Evolutionary conservation across 352 stramenopile genomes (phyloP).

Genomic region (Globisporangium apiculatum): DNA sequence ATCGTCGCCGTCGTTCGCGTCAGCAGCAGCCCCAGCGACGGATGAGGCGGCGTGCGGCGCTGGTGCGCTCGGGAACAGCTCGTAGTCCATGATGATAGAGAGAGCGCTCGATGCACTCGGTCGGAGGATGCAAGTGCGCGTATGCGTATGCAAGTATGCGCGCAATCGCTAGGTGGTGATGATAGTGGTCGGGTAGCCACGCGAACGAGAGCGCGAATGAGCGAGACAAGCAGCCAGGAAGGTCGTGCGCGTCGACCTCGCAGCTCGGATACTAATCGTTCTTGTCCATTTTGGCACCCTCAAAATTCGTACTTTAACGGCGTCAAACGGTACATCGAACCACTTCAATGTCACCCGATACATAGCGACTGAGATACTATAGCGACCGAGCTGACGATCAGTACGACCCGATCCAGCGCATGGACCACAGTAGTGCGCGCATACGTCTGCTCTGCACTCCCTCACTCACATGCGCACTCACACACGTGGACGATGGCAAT

Average conservation of each 20-base stretch:
- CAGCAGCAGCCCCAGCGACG: background rate
- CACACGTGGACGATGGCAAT: background rate
- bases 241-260: background rate
- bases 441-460: too few species aligned
- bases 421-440: too few species aligned
- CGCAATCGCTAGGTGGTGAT: too few species aligned
- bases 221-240: too few species aligned
- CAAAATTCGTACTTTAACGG: background rate
- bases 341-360: background rate
- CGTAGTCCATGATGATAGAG: background rate
- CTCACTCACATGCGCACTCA: too few species aligned
- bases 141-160: background rate
- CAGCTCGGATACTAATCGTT: background rate
- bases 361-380: too few species aligned
- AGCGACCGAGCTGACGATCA: too few species aligned
- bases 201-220: too few species aligned
- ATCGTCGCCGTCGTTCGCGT: slow-evolving; percentile 2
- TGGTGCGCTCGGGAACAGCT: background rate
- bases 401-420: too few species aligned
- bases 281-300: background rate
- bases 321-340: background rate
- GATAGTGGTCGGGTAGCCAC: too few species aligned
- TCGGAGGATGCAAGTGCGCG: background rate
- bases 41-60: background rate
- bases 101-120: background rate